Evolutionary conservation across 352 stramenopile genomes (phyloP), one percentile per base, ranked within the genome.

Genomic region (Phytophthora syringae): DNA sequence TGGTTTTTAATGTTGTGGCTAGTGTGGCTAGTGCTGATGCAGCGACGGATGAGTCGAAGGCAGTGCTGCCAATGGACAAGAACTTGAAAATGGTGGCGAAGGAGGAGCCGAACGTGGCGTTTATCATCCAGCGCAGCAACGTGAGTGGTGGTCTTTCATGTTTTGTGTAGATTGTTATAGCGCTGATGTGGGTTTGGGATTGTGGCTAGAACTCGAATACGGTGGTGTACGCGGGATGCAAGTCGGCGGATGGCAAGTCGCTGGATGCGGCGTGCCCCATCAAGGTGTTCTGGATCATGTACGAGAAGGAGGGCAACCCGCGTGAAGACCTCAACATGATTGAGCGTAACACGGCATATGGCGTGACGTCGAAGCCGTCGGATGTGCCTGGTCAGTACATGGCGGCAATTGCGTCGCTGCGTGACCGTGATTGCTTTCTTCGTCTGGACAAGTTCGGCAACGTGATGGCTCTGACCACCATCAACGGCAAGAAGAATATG

Each of bases 91-190:
- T 86, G 58, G 79, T 94, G 44, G 72, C 74, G 13, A 88, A 89
- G 40, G 74, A 84, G 20, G 87, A 95, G 48, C 82, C 83, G 7
- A 83, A 93, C 54, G 82, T 92, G 32, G 83, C 82, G 9, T 93
- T 95, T 45, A 93, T 95, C 56, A 95, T 95, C 68, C 87, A 95
- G 64, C 87, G 87, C 47, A 94, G 85, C 74, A 93, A 84, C 64
- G 85, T 94, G 49, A 53, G 84, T 73, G 12, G 20, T 27, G 40
- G 16, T 47, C 18, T 16, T 12, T 24, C 16, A 20, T 9, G 40
- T 47, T 47, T 25, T 12, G 20, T 27, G 44, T 42, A 47, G 27
- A 3, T 55, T 13, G 16, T 28, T 6, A 52, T 49, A 16, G 18
- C 13, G 13, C 0, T 10, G 9, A 18, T 55, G 12, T 58, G 28